A percentile compares a stretch with the other conserved stretches of the same genome.
Conservation (phyloP, 2,329 filamentous ascomycete genomes). For the Pestalotiopsis sp. region DNA sequence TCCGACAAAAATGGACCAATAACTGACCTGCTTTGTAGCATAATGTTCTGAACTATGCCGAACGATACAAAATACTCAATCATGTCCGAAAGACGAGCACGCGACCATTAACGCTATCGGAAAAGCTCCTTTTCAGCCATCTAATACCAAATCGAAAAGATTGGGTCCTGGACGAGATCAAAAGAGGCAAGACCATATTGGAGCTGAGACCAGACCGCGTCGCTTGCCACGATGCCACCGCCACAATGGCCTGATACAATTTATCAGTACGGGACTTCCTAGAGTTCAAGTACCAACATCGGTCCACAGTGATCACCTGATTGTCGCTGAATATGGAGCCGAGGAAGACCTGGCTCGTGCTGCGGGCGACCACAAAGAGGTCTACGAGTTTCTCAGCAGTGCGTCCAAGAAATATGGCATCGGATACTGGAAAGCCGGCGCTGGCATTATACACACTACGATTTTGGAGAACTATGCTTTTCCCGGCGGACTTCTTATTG, state of each 20-base stretch:
- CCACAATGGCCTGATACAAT: slow-evolving; percentile 99
- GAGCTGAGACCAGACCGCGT: slow-evolving; percentile 97
- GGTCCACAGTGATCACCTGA: slow-evolving; percentile 99
- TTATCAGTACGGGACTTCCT: slow-evolving; percentile 98
- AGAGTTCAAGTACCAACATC: slow-evolving; percentile 92
- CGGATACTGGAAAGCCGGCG: slow-evolving; percentile 98
- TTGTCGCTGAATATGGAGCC: slow-evolving; percentile 93
- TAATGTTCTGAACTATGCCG: neutral
- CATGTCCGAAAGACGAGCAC: neutral
- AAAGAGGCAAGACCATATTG: slow-evolving; percentile 93
- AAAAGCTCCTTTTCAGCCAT: neutral
- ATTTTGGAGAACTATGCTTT: slow-evolving; percentile 98
- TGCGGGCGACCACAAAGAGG: slow-evolving; percentile 95
- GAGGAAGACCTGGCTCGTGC: slow-evolving; percentile 92
- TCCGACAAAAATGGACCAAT: neutral
- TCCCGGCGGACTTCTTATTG: slow-evolving; percentile 96
- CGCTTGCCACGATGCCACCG: slow-evolving; percentile 98
- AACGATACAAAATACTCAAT: neutral
- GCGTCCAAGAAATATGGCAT: slow-evolving; percentile 99
- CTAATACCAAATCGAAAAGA: neutral
- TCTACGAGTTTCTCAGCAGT: slow-evolving; percentile 94
- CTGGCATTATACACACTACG: slow-evolving; percentile 99
- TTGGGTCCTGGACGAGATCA: slow-evolving; percentile 64
- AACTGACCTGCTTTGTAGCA: neutral
- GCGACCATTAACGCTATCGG: neutral